Evolutionary conservation across 768 basidiomycete genomes (phyloP).

Genomic region (Podaxis rugospora): DNA sequence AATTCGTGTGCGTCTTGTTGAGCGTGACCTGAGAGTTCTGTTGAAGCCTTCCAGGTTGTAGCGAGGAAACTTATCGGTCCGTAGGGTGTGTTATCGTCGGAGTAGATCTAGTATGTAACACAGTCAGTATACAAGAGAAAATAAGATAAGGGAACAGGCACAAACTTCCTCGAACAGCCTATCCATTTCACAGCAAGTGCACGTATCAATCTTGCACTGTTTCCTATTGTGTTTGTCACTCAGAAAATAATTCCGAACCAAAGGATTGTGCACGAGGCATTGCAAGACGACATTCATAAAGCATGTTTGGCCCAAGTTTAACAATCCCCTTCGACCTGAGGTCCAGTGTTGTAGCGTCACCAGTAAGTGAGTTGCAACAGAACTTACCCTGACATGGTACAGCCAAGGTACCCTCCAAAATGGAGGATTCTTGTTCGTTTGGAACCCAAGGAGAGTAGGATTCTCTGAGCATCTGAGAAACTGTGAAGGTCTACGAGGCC

Average conservation of each 20-base stretch:
- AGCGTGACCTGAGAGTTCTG: conserved; percentile 85
- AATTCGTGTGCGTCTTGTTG: conserved; percentile 95
- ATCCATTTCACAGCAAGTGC: conserved; percentile 94
- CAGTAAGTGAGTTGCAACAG: not conserved
- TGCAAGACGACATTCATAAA: conserved; percentile 93
- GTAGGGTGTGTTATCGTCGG: conserved; percentile 55
- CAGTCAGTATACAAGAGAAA: not conserved
- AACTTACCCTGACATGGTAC: conserved; percentile 72
- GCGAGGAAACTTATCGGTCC: conserved; percentile 82
- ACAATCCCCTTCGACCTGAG: conserved; percentile 73
- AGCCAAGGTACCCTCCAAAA: conserved; percentile 43
- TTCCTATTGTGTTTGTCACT: conserved; percentile 82
- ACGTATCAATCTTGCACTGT: conserved; percentile 65
- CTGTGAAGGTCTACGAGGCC: conserved; percentile 18
- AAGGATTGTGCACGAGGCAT: conserved; percentile 83
- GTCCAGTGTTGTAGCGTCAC: not conserved
- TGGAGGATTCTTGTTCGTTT: conserved; percentile 29
- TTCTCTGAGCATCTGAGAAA: conserved; percentile 31
- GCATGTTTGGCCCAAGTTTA: conserved; percentile 91
- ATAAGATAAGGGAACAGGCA: not conserved
- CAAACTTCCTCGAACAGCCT: conserved; percentile 69
- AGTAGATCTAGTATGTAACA: conserved; percentile 42
- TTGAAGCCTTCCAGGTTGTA: conserved; percentile 76
- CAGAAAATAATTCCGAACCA: conserved; percentile 85
- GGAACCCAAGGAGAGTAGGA: conserved; percentile 37